phyloP scores from a whole-genome alignment of 768 basidiomycete genomes.

The Phaeotremella skinneri region DNA sequence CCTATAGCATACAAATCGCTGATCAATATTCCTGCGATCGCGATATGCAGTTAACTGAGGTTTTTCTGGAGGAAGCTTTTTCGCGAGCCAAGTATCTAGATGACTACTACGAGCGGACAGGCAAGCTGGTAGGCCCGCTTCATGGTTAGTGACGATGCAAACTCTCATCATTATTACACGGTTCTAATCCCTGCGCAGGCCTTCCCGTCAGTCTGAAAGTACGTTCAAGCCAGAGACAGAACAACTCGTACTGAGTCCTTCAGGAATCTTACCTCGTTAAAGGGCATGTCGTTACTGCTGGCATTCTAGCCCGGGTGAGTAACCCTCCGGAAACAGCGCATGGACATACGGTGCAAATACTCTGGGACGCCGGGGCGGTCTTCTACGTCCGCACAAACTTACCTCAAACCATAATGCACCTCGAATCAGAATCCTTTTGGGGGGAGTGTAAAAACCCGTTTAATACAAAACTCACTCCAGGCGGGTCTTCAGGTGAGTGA shows the following conservation, averaged over 20 bases:
- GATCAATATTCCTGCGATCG: not conserved
- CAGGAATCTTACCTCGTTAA: not conserved
- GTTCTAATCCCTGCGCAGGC: too few species aligned
- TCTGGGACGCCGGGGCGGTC: not conserved
- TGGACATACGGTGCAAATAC: not conserved
- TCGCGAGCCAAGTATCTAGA: conserved; percentile 67
- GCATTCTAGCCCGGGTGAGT: not conserved
- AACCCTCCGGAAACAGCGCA: not conserved
- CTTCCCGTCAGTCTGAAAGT: not conserved
- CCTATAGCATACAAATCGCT: not conserved
- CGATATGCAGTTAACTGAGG: conserved; percentile 61
- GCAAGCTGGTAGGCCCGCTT: conserved; percentile 66
- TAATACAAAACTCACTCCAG: not conserved
- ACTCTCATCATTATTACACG: too few species aligned
- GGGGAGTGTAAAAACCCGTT: not conserved
- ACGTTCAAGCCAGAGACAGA: not conserved
- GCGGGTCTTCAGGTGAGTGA: not conserved
- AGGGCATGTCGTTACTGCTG: not conserved
- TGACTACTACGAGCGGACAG: conserved; percentile 61
- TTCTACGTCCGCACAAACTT: not conserved
- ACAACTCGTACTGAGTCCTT: not conserved
- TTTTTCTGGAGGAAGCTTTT: conserved; percentile 72
- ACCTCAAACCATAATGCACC: not conserved
- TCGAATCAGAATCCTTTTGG: not conserved
- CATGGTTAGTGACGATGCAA: too few species aligned